Evolutionary conservation across 176 grass and related monocot species (phyloP).

Genomic region (Otatea glauca): DNA sequence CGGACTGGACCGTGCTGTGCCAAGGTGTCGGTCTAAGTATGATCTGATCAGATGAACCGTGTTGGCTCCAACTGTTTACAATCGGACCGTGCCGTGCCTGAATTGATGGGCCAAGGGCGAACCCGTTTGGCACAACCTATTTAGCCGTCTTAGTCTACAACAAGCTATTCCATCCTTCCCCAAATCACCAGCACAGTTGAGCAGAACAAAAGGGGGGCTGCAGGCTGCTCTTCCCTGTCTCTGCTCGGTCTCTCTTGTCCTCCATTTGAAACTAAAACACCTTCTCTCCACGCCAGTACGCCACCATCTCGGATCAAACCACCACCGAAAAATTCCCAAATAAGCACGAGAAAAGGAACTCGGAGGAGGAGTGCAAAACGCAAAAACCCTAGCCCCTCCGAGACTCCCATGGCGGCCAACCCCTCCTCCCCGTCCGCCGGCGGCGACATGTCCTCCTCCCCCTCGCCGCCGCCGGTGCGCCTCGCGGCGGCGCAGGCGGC

Average conservation of each 20-base stretch:
- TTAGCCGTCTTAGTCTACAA: too few relatives aligned
- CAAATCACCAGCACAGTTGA: not conserved
- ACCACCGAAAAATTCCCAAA: not conserved
- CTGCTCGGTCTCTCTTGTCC: not conserved
- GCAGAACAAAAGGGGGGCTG: not conserved
- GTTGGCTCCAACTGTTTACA: too few relatives aligned
- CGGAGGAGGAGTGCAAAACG: not conserved
- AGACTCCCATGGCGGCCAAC: conserved; percentile 51
- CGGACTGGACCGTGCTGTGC: too few relatives aligned
- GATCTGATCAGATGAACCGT: too few relatives aligned
- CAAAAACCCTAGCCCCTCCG: conserved; percentile 40
- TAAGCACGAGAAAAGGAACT: not conserved
- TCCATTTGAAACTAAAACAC: conserved; percentile 49
- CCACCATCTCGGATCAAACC: conserved; percentile 41
- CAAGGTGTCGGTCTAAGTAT: too few relatives aligned
- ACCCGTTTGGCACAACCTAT: too few relatives aligned
- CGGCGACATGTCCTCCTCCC: conserved; percentile 18
- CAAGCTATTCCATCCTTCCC: too few relatives aligned
- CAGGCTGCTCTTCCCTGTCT: not conserved
- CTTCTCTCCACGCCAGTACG: not conserved
- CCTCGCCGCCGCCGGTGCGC: conserved; percentile 44
- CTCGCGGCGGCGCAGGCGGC: conserved; percentile 33
- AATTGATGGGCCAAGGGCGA: too few relatives aligned
- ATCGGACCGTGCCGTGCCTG: too few relatives aligned
- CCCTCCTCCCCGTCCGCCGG: conserved; percentile 34